Evolutionary conservation across 441 rosid species (phyloP).

Genomic region (Codiaeum variegatum): DNA sequence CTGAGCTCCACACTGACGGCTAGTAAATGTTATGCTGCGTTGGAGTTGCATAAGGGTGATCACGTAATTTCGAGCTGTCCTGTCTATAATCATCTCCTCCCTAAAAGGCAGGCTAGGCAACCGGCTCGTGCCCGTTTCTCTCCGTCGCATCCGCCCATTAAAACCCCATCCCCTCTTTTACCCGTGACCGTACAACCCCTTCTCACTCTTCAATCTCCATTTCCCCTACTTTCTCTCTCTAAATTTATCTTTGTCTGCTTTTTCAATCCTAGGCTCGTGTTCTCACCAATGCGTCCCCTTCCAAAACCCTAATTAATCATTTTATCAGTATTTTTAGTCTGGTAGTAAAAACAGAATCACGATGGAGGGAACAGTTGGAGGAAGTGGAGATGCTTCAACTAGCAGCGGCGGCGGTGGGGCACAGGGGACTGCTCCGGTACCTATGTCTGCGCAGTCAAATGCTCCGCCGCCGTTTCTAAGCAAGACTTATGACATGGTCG

Average conservation of each 20-base stretch:
- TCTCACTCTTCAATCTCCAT: neutral
- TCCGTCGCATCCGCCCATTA: neutral
- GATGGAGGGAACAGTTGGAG: constrained; percentile 42
- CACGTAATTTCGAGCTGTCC: neutral
- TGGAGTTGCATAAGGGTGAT: neutral
- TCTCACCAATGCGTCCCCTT: neutral
- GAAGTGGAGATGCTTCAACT: constrained; percentile 32
- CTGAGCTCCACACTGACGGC: no score
- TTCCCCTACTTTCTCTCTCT: neutral
- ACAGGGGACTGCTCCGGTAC: constrained; percentile 33
- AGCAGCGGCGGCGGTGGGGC: constrained; percentile 29
- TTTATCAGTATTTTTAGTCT: neutral
- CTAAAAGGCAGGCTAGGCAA: neutral
- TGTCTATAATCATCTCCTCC: neutral
- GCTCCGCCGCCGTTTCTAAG: constrained; percentile 88
- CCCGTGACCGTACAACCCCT: constrained; percentile 23
- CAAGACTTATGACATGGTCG: constrained; percentile 95
- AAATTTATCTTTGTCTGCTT: neutral
- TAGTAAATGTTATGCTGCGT: no score
- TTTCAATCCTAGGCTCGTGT: constrained; percentile 18
- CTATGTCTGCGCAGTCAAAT: constrained; percentile 47
- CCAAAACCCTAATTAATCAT: constrained; percentile 17
- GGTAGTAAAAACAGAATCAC: neutral
- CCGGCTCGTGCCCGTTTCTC: constrained; percentile 17
- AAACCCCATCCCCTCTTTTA: neutral